Evolutionary conservation across 2,329 filamentous ascomycete genomes (phyloP), one percentile per base, ranked within the genome.

Genomic region (Alternaria panax): DNA sequence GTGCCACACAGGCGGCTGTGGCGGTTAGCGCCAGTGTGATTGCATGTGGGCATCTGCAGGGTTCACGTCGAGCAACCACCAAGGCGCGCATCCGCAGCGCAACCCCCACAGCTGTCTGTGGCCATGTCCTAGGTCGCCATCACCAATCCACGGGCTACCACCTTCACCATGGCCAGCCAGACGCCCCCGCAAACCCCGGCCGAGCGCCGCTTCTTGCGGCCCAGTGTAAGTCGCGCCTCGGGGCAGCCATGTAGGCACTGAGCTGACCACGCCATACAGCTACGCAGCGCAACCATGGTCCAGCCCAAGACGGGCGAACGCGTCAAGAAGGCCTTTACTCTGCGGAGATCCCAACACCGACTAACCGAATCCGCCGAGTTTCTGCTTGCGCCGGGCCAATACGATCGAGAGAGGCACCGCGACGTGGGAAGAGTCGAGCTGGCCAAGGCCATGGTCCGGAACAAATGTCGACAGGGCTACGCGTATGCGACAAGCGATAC

Each of bases 301-400:
- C 86, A 96, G 54, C 93, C 94, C 7, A 84, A 86, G 59, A 97
- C 93, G 3, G 93, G 94, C 71, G 91, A 96, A 78, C 91, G 93
- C 64, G 86, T 92, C 46, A 90, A 88, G 72, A 90, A 91, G 63
- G 86, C 90, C 62, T 92, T 97, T 69, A 94, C 90, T 22, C 83
- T 97, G 27, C 89, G 90, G 69, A 66, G 74, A 68, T 54, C 69
- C 24, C 56, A 51, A 30, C 64, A 69, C 20, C 83, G 81, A 72
- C 71, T 85, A 54, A 79, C 84, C 57, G 75, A 76, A 40, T 77
- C 76, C 51, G 72, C 75, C 67, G 76, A 79, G 66, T 80, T 82
- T 65, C 75, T 80, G 27, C 69, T 74, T 32, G 73, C 74, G 54
- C 77, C 71, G 12, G 70, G 68, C 43, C 56, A 71, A 8, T 67